phyloP scores from a whole-genome alignment of 495 filamentous ascomycete genomes.

The Xylaria intraflava region DNA sequence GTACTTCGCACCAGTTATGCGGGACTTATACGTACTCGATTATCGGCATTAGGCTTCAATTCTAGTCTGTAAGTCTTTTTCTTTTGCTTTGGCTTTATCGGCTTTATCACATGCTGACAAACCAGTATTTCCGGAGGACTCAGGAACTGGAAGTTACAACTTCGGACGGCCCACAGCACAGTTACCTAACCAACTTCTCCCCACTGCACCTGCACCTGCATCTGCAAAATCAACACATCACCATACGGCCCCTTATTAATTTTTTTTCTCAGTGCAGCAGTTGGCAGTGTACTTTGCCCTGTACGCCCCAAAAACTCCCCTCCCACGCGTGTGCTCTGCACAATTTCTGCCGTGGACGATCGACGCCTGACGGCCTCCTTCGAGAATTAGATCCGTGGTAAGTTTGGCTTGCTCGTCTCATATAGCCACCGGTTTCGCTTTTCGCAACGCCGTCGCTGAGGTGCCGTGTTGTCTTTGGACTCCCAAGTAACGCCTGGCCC shows the following conservation, averaged over 20 bases:
- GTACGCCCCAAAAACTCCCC: not conserved
- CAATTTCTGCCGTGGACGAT: slow-evolving; percentile 3
- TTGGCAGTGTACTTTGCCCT: not conserved
- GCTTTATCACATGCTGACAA: too few species aligned
- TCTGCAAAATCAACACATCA: not conserved
- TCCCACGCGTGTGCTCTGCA: not conserved
- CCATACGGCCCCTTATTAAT: not conserved
- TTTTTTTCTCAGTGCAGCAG: not conserved
- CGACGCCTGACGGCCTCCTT: not conserved
- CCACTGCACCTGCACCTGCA: not conserved
- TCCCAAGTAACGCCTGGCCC: slow-evolving; percentile 1
- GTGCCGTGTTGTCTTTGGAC: not conserved
- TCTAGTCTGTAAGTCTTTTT: too few species aligned
- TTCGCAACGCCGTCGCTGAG: not conserved
- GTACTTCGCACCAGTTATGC: too few species aligned
- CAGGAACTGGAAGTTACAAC: too few species aligned
- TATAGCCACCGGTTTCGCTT: not conserved
- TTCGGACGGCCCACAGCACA: too few species aligned
- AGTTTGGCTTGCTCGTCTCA: not conserved
- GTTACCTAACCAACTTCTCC: too few species aligned
- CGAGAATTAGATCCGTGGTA: not conserved
- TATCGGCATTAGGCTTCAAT: too few species aligned
- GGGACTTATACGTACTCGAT: too few species aligned
- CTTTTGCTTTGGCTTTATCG: too few species aligned
- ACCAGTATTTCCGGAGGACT: too few species aligned